These are phyloP conservation scores for Trichoderma sp. DNA, from an alignment of 2,329 filamentous ascomycete genomes.

Conservation along the genomic window DNA sequence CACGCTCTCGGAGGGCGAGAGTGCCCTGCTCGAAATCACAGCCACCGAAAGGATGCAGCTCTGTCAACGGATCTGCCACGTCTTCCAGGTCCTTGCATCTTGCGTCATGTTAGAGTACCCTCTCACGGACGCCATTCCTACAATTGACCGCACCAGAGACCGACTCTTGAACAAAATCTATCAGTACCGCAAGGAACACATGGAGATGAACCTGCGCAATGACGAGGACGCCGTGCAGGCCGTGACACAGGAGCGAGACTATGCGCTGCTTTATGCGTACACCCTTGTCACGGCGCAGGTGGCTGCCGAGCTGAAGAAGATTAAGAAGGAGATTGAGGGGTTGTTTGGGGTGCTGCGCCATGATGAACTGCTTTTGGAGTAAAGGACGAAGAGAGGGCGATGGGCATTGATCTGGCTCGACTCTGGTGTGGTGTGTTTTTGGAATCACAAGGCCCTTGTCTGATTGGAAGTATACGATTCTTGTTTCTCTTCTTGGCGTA, in stretches of 20 bases:
- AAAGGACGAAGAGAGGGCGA: conserved; percentile 27
- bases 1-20: conserved; percentile 77
- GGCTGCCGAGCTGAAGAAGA: conserved; percentile 63
- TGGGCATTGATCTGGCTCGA: neutral
- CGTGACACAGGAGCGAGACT: conserved; percentile 73
- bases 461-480: neutral
- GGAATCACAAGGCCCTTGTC: neutral
- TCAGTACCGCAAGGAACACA: conserved; percentile 74
- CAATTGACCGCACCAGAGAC: conserved; percentile 78
- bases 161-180: conserved; percentile 84
- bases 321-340: conserved; percentile 62
- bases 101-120: conserved; percentile 95
- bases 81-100: conserved; percentile 82
- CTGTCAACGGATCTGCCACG: conserved; percentile 86
- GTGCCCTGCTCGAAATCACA: conserved; percentile 77
- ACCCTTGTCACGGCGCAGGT: conserved; percentile 69
- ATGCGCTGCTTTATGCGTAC: conserved; percentile 90
- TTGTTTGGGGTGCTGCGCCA: conserved; percentile 66
- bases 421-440: neutral
- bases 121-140: conserved; percentile 84
- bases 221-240: conserved; percentile 38
- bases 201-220: conserved; percentile 37
- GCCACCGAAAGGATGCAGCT: conserved; percentile 76
- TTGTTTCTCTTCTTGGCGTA: neutral
- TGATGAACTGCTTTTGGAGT: conserved; percentile 60